A percentile compares a stretch with the other conserved stretches of the same genome.
These are phyloP conservation scores for Neurospora sp. DNA, from an alignment of 495 filamentous ascomycete species.

Conservation along the genomic window DNA sequence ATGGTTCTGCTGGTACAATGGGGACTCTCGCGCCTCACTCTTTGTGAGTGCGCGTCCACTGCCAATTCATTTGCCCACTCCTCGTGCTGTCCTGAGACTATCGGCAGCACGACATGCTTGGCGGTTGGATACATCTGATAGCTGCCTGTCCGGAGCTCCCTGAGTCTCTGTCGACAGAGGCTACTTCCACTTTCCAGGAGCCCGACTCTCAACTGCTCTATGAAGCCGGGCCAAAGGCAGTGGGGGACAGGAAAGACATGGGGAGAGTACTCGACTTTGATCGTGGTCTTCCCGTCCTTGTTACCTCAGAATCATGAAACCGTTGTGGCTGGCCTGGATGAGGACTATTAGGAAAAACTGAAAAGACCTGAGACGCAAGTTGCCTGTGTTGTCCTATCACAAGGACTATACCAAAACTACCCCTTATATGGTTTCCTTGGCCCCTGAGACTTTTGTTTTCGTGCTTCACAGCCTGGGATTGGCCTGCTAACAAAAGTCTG, in stretches of 20 bases:
- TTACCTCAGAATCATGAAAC: constrained; percentile 18
- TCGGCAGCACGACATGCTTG: constrained; percentile 9
- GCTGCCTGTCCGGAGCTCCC: not conserved
- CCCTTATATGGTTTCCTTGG: not conserved
- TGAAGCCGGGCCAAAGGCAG: constrained; percentile 23
- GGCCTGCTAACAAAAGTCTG: constrained; percentile 1
- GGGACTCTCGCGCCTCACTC: constrained; percentile 7
- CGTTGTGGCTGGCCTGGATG: constrained; percentile 23
- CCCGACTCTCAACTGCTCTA: constrained; percentile 8
- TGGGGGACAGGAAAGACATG: constrained; percentile 17
- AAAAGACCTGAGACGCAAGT: constrained; percentile 29
- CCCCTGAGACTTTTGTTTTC: not conserved
- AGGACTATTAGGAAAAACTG: constrained; percentile 23
- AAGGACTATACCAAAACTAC: not conserved
- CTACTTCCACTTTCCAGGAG: constrained; percentile 19
- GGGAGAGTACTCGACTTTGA: constrained; percentile 2
- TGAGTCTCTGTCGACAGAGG: constrained; percentile 3
- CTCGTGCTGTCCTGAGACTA: constrained; percentile 9
- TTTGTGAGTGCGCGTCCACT: constrained; percentile 17
- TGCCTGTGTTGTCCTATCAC: not conserved
- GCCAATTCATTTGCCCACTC: constrained; percentile 1
- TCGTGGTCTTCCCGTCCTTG: constrained; percentile 1
- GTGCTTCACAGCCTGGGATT: constrained; percentile 7
- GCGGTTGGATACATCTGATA: constrained; percentile 17
- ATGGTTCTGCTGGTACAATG: constrained; percentile 28